These are phyloP conservation scores for Rhynchospora tenuis DNA, from an alignment of 176 grass and related monocot species.

Conservation along the genomic window DNA sequence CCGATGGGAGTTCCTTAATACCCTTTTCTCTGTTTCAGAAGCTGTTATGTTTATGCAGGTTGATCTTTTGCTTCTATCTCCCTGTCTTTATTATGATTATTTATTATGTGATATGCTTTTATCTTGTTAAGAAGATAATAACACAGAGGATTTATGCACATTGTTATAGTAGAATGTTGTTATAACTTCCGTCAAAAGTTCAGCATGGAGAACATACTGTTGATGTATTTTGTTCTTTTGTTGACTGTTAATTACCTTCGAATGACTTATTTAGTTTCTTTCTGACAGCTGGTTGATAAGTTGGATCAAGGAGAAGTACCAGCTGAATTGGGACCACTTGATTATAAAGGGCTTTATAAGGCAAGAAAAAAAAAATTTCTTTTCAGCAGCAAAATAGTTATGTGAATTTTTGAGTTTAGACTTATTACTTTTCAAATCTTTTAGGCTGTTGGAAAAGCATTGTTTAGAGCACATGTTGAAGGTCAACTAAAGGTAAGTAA, in stretches of 20 bases:
- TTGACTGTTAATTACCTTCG: neutral
- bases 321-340: constrained; percentile 75
- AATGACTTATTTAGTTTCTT: constrained; percentile 16
- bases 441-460: constrained; percentile 82
- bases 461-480: constrained; percentile 99
- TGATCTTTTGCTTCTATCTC: constrained; percentile 23
- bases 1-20: constrained; percentile 95
- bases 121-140: neutral
- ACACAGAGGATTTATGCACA: neutral
- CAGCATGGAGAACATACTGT: neutral
- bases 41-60: constrained; percentile 99
- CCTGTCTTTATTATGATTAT: neutral
- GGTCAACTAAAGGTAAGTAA: constrained; percentile 87
- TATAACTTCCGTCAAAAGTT: neutral
- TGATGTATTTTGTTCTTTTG: too few relatives aligned
- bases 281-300: constrained; percentile 84
- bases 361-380: constrained; percentile 25
- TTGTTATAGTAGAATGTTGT: neutral
- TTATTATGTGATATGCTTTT: neutral
- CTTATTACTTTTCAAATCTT: constrained; percentile 16
- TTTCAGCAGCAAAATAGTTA: constrained; percentile 9
- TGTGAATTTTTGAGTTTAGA: constrained; percentile 21
- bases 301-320: constrained; percentile 87
- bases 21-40: constrained; percentile 99
- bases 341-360: constrained; percentile 86